Conservation (phyloP, 306 rosid genomes). For the Quillaja saponaria region DNA sequence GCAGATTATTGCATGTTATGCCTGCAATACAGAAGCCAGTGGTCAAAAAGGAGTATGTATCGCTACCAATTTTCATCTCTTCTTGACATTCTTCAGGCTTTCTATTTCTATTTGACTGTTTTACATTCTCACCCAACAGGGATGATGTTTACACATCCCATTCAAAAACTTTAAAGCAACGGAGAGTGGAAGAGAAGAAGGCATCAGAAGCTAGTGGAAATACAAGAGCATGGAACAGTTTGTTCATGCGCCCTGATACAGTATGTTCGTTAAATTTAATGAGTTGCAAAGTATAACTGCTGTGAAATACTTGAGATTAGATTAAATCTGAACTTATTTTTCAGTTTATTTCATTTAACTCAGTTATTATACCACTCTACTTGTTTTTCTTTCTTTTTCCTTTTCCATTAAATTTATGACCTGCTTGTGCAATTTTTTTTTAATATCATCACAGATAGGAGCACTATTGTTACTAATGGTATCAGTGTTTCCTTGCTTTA, state of each 20-base stretch:
- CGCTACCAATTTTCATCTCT: conserved; percentile 1
- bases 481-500: too few species aligned
- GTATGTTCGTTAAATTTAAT: conserved; percentile 48
- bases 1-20: conserved; percentile 89
- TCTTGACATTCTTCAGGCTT: neutral
- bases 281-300: conserved; percentile 20
- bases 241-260: conserved; percentile 87
- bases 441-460: too few species aligned
- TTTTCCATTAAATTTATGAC: too few species aligned
- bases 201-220: conserved; percentile 86
- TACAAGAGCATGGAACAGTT: conserved; percentile 91
- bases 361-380: too few species aligned
- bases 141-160: conserved; percentile 47
- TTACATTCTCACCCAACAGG: conserved; percentile 45
- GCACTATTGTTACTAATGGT: too few species aligned
- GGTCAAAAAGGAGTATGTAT: conserved; percentile 61
- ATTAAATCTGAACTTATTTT: conserved; percentile 12
- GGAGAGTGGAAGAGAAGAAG: conserved; percentile 77
- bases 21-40: conserved; percentile 63
- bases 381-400: too few species aligned
- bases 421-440: too few species aligned
- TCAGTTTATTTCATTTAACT: conserved; percentile 1
- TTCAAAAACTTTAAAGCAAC: conserved; percentile 62
- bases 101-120: conserved; percentile 17
- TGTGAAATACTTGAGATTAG: neutral